phyloP scores from a whole-genome alignment of 73 alveolate genomes.

The Tetrahymena elliotti region DNA sequence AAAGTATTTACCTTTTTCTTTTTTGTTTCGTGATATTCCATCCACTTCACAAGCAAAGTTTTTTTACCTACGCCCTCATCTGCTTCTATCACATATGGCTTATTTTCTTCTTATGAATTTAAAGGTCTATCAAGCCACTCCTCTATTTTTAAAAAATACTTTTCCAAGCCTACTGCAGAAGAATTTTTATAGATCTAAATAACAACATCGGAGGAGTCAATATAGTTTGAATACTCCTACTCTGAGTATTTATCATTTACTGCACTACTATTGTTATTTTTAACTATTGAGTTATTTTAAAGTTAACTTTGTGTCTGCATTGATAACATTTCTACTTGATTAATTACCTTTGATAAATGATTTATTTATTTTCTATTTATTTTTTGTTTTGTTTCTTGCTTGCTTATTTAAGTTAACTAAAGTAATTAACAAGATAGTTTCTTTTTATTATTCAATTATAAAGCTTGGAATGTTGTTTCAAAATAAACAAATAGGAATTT shows the following conservation, averaged over 20 bases:
- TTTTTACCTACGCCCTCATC: slow-evolving; percentile 66
- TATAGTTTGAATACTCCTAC: background rate
- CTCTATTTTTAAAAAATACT: slow-evolving; percentile 34
- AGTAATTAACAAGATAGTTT: background rate
- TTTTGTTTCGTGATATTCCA: slow-evolving; percentile 39
- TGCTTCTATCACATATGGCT: slow-evolving; percentile 56
- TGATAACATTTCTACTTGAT: background rate
- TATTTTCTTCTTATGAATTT: slow-evolving; percentile 8
- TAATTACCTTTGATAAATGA: background rate
- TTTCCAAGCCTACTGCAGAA: slow-evolving; percentile 27
- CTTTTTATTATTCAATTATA: background rate
- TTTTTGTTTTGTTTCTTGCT: background rate
- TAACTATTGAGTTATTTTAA: background rate
- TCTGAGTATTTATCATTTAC: background rate
- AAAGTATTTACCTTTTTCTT: slow-evolving; percentile 1
- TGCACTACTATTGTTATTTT: background rate
- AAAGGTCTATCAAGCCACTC: slow-evolving; percentile 30
- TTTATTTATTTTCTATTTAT: background rate
- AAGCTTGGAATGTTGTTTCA: background rate
- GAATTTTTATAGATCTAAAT: slow-evolving; percentile 22
- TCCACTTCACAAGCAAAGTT: slow-evolving; percentile 54
- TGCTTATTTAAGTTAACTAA: background rate
- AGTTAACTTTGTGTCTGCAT: background rate
- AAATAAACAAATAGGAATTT: background rate
- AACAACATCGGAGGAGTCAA: slow-evolving; percentile 41